Conservation (phyloP, 495 filamentous ascomycete species). For the Penicillium odoratum region DNA sequence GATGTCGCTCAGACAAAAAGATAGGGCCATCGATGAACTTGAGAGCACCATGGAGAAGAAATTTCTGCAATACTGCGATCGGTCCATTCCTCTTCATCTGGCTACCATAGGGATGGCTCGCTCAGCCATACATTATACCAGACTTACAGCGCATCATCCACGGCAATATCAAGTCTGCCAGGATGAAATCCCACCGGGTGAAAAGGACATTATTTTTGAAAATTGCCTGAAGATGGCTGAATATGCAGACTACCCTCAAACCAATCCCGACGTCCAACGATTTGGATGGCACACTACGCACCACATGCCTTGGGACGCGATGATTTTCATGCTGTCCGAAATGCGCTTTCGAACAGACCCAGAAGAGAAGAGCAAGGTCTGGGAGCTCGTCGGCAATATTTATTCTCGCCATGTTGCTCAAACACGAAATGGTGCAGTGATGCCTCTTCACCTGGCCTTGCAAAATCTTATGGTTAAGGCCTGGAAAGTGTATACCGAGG, state of each 20-base stretch:
- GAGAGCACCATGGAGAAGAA: slow-evolving; percentile 39
- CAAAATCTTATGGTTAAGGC: slow-evolving; percentile 39
- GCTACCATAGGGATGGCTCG: slow-evolving; percentile 49
- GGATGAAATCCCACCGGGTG: slow-evolving; percentile 27
- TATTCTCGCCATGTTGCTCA: slow-evolving; percentile 28
- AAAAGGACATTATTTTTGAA: slow-evolving; percentile 41
- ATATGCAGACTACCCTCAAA: slow-evolving; percentile 31
- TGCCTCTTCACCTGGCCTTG: slow-evolving; percentile 35
- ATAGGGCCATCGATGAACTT: slow-evolving; percentile 40
- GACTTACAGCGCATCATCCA: slow-evolving; percentile 43
- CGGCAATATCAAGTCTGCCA: slow-evolving; percentile 36
- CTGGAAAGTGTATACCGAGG: slow-evolving; percentile 33
- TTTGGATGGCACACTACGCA: slow-evolving; percentile 40
- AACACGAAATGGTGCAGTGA: slow-evolving; percentile 19
- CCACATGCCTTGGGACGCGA: slow-evolving; percentile 43
- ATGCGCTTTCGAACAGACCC: slow-evolving; percentile 32
- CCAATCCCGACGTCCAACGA: slow-evolving; percentile 23
- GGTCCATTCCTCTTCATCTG: slow-evolving; percentile 60
- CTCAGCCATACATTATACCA: slow-evolving; percentile 33
- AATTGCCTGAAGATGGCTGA: slow-evolving; percentile 40
- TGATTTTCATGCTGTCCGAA: slow-evolving; percentile 44
- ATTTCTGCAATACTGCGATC: slow-evolving; percentile 58
- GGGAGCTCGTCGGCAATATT: slow-evolving; percentile 33
- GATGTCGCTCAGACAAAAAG: slow-evolving; percentile 49
- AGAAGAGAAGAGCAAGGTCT: slow-evolving; percentile 32